Base-by-base conservation (phyloP, 208 protist genomes). In the Trypanosoma congolense region DNA sequence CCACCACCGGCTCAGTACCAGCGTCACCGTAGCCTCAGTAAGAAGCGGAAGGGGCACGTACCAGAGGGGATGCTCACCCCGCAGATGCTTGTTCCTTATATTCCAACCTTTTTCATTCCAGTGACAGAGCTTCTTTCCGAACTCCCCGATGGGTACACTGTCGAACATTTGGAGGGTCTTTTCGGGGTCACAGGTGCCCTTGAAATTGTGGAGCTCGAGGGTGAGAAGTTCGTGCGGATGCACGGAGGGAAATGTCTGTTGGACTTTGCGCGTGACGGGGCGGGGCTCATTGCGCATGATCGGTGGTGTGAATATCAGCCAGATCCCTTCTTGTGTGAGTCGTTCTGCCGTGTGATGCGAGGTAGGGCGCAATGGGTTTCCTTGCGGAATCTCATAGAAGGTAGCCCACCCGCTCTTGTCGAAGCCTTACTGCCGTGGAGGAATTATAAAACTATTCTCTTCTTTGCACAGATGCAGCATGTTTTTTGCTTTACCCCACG, bases 401-500 rank as follows among this genome's bases (percentile, higher is more conserved):
- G 50, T 16, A 63, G 70, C 4, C 66, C 75, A 5, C 26, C 63
- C 2, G 18, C 53, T 2, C 26, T 77, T 31, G 46, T 61, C 19
- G n/a, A 49, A 1, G 61, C 56, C 9, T 59, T 82, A 19, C 36
- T 63, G 8, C 75, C 72, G 18, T 62, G 65, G 41, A 24, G 26
- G 2, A 31, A 64, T 38, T 66, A 72, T 42, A 47, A 60, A 46
- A 73, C 72, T 2, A 49, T 87, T 3, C 51, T 87, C 30, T 87
- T 67, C 62, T 87, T 87, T 69, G 71, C 75, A 16, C 79, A 87
- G 61, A 67, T 65, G 65, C 75, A 83, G 65, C 79, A 87, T 26
- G 54, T 47, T 10, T 73, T 83, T 28, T 48, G 75, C 29, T 87
- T 83, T 52, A 65, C 79, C 10, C 61, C 75, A 28, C 50, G 65